phyloP scores from a whole-genome alignment of 208 protist genomes.

The Acanthamoeba divionensis region DNA sequence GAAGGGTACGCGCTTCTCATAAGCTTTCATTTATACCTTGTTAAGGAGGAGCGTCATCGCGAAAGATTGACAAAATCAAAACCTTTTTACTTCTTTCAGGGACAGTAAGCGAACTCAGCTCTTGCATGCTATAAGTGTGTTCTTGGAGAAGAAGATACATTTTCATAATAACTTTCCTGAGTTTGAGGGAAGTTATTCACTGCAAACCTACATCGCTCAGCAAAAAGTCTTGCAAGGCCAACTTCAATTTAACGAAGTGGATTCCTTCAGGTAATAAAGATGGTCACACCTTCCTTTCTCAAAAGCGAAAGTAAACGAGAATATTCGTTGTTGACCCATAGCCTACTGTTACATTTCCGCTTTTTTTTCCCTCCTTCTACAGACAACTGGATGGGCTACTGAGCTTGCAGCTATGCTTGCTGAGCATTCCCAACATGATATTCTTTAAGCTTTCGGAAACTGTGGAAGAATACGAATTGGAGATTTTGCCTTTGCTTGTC shows the following conservation, averaged over 20 bases:
- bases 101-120: too few species aligned
- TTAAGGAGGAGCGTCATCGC: too few species aligned
- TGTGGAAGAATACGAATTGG: neutral
- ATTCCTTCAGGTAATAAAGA: neutral
- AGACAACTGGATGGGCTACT: conserved; percentile 50
- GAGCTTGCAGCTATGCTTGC: neutral
- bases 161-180: conserved; percentile 4
- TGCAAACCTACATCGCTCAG: conserved; percentile 47
- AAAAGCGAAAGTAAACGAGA: too few species aligned
- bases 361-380: too few species aligned
- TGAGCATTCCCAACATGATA: conserved; percentile 44
- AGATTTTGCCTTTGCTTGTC: neutral
- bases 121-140: neutral
- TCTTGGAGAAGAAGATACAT: conserved; percentile 36
- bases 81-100: neutral
- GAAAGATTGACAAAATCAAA: too few species aligned
- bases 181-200: conserved; percentile 46
- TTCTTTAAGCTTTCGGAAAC: neutral
- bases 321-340: too few species aligned
- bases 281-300: too few species aligned
- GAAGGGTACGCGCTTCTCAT: too few species aligned
- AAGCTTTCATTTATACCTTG: too few species aligned
- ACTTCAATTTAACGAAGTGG: neutral
- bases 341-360: too few species aligned
- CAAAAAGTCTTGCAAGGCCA: neutral